Base-by-base conservation (phyloP, 345 rosid genomes). In the Heritiera fomes region DNA sequence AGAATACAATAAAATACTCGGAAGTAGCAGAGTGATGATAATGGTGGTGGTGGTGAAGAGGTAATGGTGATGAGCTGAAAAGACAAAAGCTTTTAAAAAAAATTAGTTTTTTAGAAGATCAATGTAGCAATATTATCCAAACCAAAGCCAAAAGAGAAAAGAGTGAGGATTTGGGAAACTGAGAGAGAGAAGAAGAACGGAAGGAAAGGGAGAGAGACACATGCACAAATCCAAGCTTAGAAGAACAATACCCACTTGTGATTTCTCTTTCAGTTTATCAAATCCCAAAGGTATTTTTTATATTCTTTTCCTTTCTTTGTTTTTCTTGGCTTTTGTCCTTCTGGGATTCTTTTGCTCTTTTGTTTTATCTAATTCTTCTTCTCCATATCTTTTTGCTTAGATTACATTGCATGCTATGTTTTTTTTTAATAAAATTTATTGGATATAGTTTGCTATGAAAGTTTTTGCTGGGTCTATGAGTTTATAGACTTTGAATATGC, bases 161-260 rank as follows among this genome's bases (percentile, higher is more conserved):
- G 45, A 5, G 20, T 28, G 52, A 58, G 67, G 28, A 28, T 46
- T 74, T 45, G 49, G 11, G 30, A 61, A 20, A 58, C 8, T 59
- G 34, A 59, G 56, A 80, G 65, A 52, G 72, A 59, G 14, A 38
- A 40, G 49, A 17, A 46, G n/a, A 47, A 18, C n/a, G n/a, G 46
- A 40, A n/a, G 18, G 23, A 56, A n/a, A 38, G 17, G 38, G 17
- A 46, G 45, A 77, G 72, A 63, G n/a, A n/a, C n/a, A n/a, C 77
- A 82, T 67, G 83, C 78, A 79, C 61, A 79, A 81, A 65, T 58
- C 78, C 65, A 81, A 72, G 78, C 76, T 60, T 53, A 61, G 63
- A 78, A 59, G 58, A 72, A 63, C 34, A 77, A 32, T 67, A 9
- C 63, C 77, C 79, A 71, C 17, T 77, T 56, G 78, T 50, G 28